Percentiles rank a stretch among this genome's conserved stretches.
Evolutionary conservation across 2,329 filamentous ascomycete species (phyloP).

Genomic region (Chaetomium sp.): DNA sequence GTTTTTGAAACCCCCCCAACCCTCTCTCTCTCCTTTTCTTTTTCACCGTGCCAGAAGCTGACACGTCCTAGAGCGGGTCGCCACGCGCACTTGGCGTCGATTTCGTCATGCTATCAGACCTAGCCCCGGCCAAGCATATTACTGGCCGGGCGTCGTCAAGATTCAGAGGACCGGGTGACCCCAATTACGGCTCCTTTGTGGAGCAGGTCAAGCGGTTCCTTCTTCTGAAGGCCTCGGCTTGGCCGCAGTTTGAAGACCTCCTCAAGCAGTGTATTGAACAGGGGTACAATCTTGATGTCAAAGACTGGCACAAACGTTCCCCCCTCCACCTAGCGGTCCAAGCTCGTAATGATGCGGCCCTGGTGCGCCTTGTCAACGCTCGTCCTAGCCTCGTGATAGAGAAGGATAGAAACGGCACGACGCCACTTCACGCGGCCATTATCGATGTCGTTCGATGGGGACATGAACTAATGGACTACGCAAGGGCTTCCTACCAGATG

Average conservation of each 20-base stretch:
- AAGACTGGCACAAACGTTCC: conserved; percentile 1
- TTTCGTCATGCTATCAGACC: conserved; percentile 4
- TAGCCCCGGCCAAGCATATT: conserved; percentile 11
- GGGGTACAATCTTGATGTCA: conserved; percentile 3
- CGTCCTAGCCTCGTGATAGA: neutral
- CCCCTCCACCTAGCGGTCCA: conserved; percentile 11
- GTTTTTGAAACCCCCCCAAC: neutral
- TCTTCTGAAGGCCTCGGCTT: conserved; percentile 4
- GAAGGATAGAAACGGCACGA: neutral
- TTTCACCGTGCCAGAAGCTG: neutral
- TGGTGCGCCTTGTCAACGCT: neutral
- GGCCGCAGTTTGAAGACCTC: neutral
- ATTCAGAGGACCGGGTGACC: conserved; percentile 21
- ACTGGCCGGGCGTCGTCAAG: neutral
- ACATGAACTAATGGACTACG: neutral
- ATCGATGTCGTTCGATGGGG: neutral
- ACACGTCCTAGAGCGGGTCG: neutral
- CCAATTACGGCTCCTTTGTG: conserved; percentile 20
- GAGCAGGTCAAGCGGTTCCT: conserved; percentile 19
- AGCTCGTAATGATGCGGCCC: neutral
- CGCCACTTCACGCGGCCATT: neutral
- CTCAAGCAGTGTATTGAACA: conserved; percentile 4
- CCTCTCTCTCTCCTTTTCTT: neutral
- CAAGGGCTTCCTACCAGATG: neutral
- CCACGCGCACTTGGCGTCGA: neutral